Evolutionary conservation across 2,329 filamentous ascomycete species (phyloP).

Genomic region (Onygena corvina): DNA sequence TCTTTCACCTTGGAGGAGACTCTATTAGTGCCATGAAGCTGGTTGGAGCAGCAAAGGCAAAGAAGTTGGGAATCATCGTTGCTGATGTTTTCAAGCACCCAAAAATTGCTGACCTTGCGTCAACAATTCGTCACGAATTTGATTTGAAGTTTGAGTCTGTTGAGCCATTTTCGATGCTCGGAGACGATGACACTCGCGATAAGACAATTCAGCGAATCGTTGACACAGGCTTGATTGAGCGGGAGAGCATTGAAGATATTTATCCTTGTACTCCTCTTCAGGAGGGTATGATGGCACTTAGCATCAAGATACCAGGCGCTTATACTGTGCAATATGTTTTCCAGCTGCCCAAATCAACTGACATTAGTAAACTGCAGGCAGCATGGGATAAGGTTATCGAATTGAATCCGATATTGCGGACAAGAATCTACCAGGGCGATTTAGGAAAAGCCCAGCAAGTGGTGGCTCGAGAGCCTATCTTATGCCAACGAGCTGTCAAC

Average conservation of each 20-base stretch:
- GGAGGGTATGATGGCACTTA: slow-evolving; percentile 32
- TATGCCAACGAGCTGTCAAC: slow-evolving; percentile 17
- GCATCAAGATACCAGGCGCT: slow-evolving; percentile 27
- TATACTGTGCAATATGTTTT: slow-evolving; percentile 32
- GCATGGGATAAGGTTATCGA: slow-evolving; percentile 29
- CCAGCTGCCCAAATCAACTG: slow-evolving; percentile 14
- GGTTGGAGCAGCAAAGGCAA: slow-evolving; percentile 17
- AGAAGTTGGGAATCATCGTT: slow-evolving; percentile 18
- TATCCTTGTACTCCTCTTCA: slow-evolving; percentile 29
- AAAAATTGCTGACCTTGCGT: slow-evolving; percentile 26
- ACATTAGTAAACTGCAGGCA: slow-evolving; percentile 25
- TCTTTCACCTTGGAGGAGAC: slow-evolving; percentile 15
- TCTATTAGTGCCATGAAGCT: slow-evolving; percentile 22
- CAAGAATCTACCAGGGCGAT: slow-evolving; percentile 23
- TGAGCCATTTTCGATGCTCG: slow-evolving; percentile 15
- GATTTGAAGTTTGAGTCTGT: slow-evolving; percentile 4
- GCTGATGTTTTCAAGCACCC: slow-evolving; percentile 24
- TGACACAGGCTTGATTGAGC: slow-evolving; percentile 15
- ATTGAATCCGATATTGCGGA: slow-evolving; percentile 31
- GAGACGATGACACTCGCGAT: slow-evolving; percentile 5
- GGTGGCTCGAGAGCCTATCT: slow-evolving; percentile 18
- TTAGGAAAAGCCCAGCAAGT: slow-evolving; percentile 17
- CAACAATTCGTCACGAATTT: slow-evolving; percentile 1
- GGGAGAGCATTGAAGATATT: slow-evolving; percentile 20
- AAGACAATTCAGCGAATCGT: slow-evolving; percentile 9